These are phyloP conservation scores for Chaetomium sp. DNA, from an alignment of 2,329 filamentous ascomycete genomes.

Conservation along the genomic window DNA sequence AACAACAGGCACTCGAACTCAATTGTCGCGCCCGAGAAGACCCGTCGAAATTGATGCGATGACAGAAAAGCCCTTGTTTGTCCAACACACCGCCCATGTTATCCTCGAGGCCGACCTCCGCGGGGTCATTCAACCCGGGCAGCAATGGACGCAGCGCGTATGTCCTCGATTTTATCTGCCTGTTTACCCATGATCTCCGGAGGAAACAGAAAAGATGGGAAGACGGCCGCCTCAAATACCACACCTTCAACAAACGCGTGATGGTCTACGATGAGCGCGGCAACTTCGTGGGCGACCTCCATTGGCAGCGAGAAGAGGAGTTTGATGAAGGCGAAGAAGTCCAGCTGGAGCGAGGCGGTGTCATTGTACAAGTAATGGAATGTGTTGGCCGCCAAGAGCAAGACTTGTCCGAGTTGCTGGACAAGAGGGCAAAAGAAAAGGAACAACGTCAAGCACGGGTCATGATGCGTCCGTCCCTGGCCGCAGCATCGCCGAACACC, in stretches of 20 bases:
- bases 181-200: constrained; percentile 82
- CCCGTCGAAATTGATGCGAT: constrained; percentile 1
- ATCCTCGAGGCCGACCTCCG: constrained; percentile 24
- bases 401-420: constrained; percentile 74
- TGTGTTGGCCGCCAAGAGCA: constrained; percentile 72
- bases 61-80: neutral
- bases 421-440: constrained; percentile 65
- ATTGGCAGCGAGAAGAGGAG: constrained; percentile 71
- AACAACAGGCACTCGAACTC: neutral
- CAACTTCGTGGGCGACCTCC: constrained; percentile 80
- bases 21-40: neutral
- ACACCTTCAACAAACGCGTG: constrained; percentile 85
- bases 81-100: constrained; percentile 31
- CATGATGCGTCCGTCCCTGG: constrained; percentile 42
- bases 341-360: constrained; percentile 71
- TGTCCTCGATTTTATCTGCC: constrained; percentile 80
- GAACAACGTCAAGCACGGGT: constrained; percentile 51
- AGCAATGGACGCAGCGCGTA: constrained; percentile 64
- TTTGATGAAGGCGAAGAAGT: constrained; percentile 82
- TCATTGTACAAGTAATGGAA: constrained; percentile 80
- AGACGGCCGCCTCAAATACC: constrained; percentile 84
- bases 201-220: constrained; percentile 93
- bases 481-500: constrained; percentile 21
- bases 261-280: constrained; percentile 87
- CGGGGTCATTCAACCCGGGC: constrained; percentile 16